Evolutionary conservation across 352 stramenopile species (phyloP), one percentile per base, ranked within the genome.

Genomic region (Phytophthora vignae): DNA sequence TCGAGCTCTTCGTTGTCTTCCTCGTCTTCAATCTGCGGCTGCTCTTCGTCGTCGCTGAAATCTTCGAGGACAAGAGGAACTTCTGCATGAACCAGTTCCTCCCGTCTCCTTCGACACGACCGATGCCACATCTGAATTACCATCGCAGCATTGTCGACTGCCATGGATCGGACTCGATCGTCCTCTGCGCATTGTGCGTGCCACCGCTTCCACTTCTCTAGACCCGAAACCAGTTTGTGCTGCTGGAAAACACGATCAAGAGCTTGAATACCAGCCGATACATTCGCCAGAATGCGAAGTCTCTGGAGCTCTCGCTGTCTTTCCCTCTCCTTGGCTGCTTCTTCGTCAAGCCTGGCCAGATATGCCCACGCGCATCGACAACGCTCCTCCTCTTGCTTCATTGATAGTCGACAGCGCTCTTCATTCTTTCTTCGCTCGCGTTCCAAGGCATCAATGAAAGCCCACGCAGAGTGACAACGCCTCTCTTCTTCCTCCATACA

Each of bases 51-150:
- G 36, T 76, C 69, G 29, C 58, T 77, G 31, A 70, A 52, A 59
- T 77, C 59, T 67, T 73, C 64, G 1, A 73, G 58, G 11, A 73
- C 4, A 2, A 77, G 54, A 25, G 38, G 59, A 64, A 49, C 11
- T 1, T 71, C 59, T 6, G 38, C 46, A 0, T 10, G 53, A 50
- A 22, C 11, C 4, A 60, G 1, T 25, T 59, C 52, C 44, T 73
- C 56, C 2, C 48, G n/a, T 14, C 36, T 46, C 22, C 49, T 44
- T 40, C 53, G 64, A 25, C 57, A 46, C 0, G 53, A 72, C 46
- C 66, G 71, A 55, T 72, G 59, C 71, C 71, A 78, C 7, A 67
- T 67, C 15, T 78, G 71, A 55, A 78, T 74, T 5, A 17, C 58
- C 38, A 42, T 68, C 25, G 71, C 66, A 36, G 71, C 71, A n/a